These are phyloP conservation scores for Ploettnerulaceae sp. DNA, from an alignment of 2,329 filamentous ascomycete species.

Conservation along the genomic window DNA sequence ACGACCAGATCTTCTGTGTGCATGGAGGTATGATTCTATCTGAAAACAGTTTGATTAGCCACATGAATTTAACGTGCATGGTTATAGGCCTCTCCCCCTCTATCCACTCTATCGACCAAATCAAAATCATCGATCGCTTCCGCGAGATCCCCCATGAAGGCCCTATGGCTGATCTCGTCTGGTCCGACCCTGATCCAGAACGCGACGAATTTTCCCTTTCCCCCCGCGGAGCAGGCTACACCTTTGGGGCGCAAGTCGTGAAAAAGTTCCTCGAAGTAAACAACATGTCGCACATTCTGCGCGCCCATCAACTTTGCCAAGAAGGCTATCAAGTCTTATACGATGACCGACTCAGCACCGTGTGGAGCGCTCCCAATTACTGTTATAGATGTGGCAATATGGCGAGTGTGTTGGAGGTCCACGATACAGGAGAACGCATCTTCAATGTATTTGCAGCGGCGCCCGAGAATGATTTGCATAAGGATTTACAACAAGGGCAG, in stretches of 20 bases:
- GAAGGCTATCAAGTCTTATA: conserved; percentile 97
- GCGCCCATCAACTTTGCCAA: conserved; percentile 97
- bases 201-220: conserved; percentile 94
- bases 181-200: conserved; percentile 97
- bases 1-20: conserved; percentile 98
- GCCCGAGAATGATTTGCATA: conserved; percentile 88
- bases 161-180: conserved; percentile 98
- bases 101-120: conserved; percentile 98
- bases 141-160: conserved; percentile 98
- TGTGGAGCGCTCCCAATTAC: conserved; percentile 91
- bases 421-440: conserved; percentile 84
- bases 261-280: conserved; percentile 98
- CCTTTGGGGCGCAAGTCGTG: conserved; percentile 94
- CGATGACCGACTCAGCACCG: conserved; percentile 88
- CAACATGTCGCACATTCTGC: conserved; percentile 93
- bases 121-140: conserved; percentile 99
- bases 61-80: too few species aligned
- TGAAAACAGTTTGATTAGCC: too few species aligned
- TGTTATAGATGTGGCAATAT: conserved; percentile 91
- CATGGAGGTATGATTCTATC: conserved; percentile 64
- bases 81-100: conserved; percentile 68
- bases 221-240: conserved; percentile 91
- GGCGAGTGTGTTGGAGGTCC: conserved; percentile 94
- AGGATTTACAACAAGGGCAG: conserved; percentile 71
- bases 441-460: conserved; percentile 98